These are phyloP conservation scores for Phoma herbarum DNA, from an alignment of 2,329 filamentous ascomycete genomes.

Conservation along the genomic window DNA sequence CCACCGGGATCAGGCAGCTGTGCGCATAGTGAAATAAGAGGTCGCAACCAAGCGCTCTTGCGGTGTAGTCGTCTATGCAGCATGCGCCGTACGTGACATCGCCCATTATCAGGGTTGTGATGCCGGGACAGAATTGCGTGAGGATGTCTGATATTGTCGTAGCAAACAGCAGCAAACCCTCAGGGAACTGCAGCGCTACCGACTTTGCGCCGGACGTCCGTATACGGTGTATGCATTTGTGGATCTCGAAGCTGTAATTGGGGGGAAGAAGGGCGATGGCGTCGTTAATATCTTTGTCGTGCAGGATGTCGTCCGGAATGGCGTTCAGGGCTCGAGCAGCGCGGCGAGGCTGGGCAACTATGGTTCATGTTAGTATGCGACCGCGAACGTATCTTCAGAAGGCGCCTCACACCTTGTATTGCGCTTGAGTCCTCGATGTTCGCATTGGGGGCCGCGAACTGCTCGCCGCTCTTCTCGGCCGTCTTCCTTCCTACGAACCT, in stretches of 20 bases:
- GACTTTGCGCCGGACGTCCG: conserved; percentile 79
- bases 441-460: conserved; percentile 47
- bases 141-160: conserved; percentile 98
- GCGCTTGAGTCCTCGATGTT: conserved; percentile 70
- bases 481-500: conserved; percentile 88
- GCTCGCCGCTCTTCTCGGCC: conserved; percentile 65
- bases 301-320: conserved; percentile 84
- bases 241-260: conserved; percentile 99
- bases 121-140: conserved; percentile 89
- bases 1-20: conserved; percentile 93
- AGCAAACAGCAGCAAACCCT: conserved; percentile 92
- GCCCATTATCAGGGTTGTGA: conserved; percentile 96
- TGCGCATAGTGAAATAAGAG: conserved; percentile 96
- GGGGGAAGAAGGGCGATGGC: conserved; percentile 85
- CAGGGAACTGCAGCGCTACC: conserved; percentile 95
- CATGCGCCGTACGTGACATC: conserved; percentile 98
- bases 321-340: conserved; percentile 86
- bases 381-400: not conserved
- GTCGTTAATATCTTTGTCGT: conserved; percentile 84
- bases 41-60: conserved; percentile 90
- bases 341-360: conserved; percentile 76
- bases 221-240: conserved; percentile 96
- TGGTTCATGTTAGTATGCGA: conserved; percentile 13
- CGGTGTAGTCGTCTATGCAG: conserved; percentile 98
- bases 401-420: conserved; percentile 68